phyloP scores from a whole-genome alignment of 2,329 filamentous ascomycete genomes.

The Aspergillus sergii region DNA sequence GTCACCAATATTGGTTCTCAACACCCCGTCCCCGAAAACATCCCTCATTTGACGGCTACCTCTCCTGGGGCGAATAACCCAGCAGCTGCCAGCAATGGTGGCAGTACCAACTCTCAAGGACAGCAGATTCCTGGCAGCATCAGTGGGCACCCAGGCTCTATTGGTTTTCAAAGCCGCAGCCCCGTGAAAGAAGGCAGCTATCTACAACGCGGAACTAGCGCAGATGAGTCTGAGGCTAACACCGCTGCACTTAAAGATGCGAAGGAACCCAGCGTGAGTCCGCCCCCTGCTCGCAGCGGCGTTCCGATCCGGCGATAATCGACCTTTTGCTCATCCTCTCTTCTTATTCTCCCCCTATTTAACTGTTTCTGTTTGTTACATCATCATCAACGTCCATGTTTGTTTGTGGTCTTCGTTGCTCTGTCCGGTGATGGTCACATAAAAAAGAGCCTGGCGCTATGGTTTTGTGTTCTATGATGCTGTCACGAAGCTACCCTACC shows the following conservation, averaged over 20 bases:
- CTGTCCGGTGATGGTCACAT: conserved; percentile 23
- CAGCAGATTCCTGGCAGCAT: conserved; percentile 49
- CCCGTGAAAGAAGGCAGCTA: conserved; percentile 91
- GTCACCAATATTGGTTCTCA: conserved; percentile 92
- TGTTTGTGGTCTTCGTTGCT: conserved; percentile 11
- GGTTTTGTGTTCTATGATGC: conserved; percentile 22
- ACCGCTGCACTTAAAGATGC: conserved; percentile 46
- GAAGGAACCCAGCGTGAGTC: conserved; percentile 47
- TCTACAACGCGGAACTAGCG: conserved; percentile 79
- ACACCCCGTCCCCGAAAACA: conserved; percentile 93
- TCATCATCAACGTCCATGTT: background rate
- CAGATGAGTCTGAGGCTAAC: conserved; percentile 46
- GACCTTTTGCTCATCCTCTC: conserved; percentile 3
- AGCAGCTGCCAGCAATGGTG: conserved; percentile 33
- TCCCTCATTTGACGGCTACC: conserved; percentile 81
- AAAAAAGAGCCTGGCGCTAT: conserved; percentile 41
- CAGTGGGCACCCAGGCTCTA: conserved; percentile 41
- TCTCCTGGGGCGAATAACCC: conserved; percentile 45
- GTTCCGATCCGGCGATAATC: conserved; percentile 67
- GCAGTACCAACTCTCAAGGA: conserved; percentile 33
- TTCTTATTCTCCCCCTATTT: conserved; percentile 11
- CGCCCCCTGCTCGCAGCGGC: conserved; percentile 51
- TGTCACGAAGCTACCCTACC: conserved; percentile 10
- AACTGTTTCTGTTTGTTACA: conserved; percentile 5
- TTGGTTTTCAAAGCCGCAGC: conserved; percentile 64